phyloP scores from a whole-genome alignment of 2,329 filamentous ascomycete species.

The Rhinocladiella similis region DNA sequence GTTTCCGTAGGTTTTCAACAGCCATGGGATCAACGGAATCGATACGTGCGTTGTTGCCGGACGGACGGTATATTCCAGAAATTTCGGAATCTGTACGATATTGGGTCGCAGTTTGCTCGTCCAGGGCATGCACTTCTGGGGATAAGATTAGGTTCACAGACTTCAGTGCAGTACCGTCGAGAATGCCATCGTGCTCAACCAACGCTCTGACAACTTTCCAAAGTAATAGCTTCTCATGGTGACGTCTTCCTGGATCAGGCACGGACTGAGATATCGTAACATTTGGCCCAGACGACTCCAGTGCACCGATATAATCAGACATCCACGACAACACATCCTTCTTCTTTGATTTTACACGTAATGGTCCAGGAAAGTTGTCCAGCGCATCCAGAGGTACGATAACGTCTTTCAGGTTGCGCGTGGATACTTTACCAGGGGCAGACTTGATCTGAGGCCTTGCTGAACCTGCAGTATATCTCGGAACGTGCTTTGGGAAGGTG shows the following conservation, averaged over 20 bases:
- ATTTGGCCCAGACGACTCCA: conserved; percentile 57
- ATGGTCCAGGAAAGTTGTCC: conserved; percentile 82
- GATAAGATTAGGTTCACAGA: conserved; percentile 74
- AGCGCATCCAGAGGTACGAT: conserved; percentile 70
- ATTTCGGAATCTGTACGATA: conserved; percentile 42
- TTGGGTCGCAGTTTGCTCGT: conserved; percentile 27
- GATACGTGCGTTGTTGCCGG: conserved; percentile 45
- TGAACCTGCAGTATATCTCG: conserved; percentile 77
- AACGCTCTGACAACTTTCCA: conserved; percentile 84
- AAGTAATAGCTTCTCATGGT: conserved; percentile 76
- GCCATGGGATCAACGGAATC: conserved; percentile 70
- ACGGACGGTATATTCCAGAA: conserved; percentile 41
- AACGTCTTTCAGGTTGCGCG: conserved; percentile 73
- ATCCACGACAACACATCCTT: conserved; percentile 89
- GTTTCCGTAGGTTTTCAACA: conserved; percentile 70
- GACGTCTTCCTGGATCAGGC: conserved; percentile 61
- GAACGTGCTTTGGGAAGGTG: conserved; percentile 84
- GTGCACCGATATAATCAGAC: conserved; percentile 67
- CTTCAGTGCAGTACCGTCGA: conserved; percentile 74
- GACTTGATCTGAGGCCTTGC: conserved; percentile 75
- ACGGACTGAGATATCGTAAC: conserved; percentile 44
- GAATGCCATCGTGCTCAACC: conserved; percentile 78
- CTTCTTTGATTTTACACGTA: conserved; percentile 90
- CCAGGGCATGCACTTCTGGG: conserved; percentile 47
- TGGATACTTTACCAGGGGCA: conserved; percentile 76